These are phyloP conservation scores for Epichloe aotearoae DNA, from an alignment of 2,329 filamentous ascomycete genomes.

Conservation along the genomic window DNA sequence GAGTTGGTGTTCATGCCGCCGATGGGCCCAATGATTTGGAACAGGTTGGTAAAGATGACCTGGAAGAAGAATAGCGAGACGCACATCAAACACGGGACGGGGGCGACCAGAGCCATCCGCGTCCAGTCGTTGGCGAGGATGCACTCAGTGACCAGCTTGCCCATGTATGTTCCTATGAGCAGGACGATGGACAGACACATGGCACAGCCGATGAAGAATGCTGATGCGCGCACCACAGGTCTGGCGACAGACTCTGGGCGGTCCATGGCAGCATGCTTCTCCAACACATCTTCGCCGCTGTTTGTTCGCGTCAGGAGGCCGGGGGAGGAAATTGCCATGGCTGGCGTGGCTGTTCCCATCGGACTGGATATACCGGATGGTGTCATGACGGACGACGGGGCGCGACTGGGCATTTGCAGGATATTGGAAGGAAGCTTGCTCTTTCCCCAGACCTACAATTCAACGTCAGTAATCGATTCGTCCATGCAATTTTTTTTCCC, in stretches of 20 bases:
- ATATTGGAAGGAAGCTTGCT: slow-evolving; percentile 7
- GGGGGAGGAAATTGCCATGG: slow-evolving; percentile 8
- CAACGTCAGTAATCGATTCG: background rate
- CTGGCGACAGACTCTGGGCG: slow-evolving; percentile 26
- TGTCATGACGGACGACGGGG: slow-evolving; percentile 9
- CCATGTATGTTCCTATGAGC: slow-evolving; percentile 23
- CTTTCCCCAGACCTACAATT: slow-evolving; percentile 15
- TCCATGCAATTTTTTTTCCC: background rate
- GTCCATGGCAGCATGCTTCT: slow-evolving; percentile 13
- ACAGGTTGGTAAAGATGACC: slow-evolving; percentile 23
- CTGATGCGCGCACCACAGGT: slow-evolving; percentile 23
- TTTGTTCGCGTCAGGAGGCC: slow-evolving; percentile 5
- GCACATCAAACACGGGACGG: slow-evolving; percentile 23
- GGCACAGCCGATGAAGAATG: slow-evolving; percentile 25
- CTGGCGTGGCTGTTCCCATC: slow-evolving; percentile 9
- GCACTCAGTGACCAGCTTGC: slow-evolving; percentile 25
- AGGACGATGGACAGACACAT: slow-evolving; percentile 24
- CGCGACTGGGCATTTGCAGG: slow-evolving; percentile 8
- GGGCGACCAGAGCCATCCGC: slow-evolving; percentile 21
- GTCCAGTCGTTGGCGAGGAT: slow-evolving; percentile 25
- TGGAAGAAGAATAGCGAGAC: slow-evolving; percentile 30
- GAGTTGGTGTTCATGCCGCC: slow-evolving; percentile 30
- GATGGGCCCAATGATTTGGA: slow-evolving; percentile 36
- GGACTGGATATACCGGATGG: slow-evolving; percentile 9
- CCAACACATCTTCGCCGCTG: slow-evolving; percentile 13